Evolutionary conservation across 1,284 basidiomycete species (phyloP), one percentile per base, ranked within the genome.

Genomic region (Sanguinoderma infundibulare): DNA sequence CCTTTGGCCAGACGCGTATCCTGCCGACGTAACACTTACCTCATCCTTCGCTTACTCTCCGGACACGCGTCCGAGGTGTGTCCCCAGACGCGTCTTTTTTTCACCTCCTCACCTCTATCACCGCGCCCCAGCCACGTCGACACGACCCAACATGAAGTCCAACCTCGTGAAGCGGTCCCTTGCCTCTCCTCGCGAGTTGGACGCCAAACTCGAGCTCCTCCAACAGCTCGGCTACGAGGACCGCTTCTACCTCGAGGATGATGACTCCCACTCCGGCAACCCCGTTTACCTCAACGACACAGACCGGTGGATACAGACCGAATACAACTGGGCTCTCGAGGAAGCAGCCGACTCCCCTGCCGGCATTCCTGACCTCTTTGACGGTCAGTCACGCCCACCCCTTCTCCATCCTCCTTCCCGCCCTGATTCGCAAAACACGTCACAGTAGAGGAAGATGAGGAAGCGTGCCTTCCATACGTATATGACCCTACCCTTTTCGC

Each of bases 401-500:
- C 52, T 46, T 17, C 42, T 36, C 35, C 28, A 52, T 38, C 20
- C 28, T n/a, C 49, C 32, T 15, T 7, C 38, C 17, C 40, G 47
- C 36, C 36, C 53, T 62, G 56, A 62, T 64, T 54, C 50, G 38
- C 57, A 46, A 38, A 54, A 54, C 54, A 60, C 53, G 60, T 62
- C 57, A 59, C 59, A 61, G 62, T 59, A 65, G 72, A 70, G 42
- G 72, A 74, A 53, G 71, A 70, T 53, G 63, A 61, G 39, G 72
- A 73, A 63, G 66, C 70, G 26, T 74, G 73, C 53, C 67, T 69
- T 46, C 68, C 69, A 24, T 67, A 55, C 59, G 58, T 73, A 20
- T 73, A 74, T 50, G 73, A 74, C 64, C 73, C 73, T 2, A 65
- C 62, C 10, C 60, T 74, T 55, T 74, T 73, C 66, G 47, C 69